phyloP scores from a whole-genome alignment of 2,329 filamentous ascomycete species.

The Aureobasidium leucospermi region DNA sequence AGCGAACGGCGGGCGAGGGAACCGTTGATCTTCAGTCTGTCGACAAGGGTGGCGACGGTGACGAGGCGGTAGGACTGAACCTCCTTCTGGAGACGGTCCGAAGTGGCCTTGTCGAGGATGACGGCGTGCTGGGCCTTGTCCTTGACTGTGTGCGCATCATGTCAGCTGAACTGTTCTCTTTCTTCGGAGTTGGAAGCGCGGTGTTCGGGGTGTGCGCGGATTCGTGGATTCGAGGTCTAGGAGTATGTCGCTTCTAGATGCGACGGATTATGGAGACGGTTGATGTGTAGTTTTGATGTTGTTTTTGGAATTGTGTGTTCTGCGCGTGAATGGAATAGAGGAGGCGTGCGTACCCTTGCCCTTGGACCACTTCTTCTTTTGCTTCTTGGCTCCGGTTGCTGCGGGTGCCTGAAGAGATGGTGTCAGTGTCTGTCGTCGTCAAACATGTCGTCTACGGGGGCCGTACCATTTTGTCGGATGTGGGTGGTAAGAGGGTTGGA shows the following conservation, averaged over 20 bases:
- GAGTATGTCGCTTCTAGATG: background rate
- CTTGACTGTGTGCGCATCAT: constrained; percentile 67
- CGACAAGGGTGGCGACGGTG: constrained; percentile 96
- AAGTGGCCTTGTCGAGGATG: constrained; percentile 94
- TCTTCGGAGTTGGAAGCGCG: background rate
- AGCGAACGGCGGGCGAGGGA: constrained; percentile 87
- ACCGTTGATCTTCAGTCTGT: constrained; percentile 99
- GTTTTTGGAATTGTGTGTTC: background rate
- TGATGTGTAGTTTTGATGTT: background rate
- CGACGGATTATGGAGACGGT: constrained; percentile 11
- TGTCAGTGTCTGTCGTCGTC: constrained; percentile 4
- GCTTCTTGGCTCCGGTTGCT: constrained; percentile 66
- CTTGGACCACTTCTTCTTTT: constrained; percentile 76
- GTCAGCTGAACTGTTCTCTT: constrained; percentile 17
- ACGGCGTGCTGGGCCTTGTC: constrained; percentile 99
- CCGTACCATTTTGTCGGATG: constrained; percentile 38
- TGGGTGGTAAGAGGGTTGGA: constrained; percentile 16
- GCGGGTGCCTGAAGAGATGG: constrained; percentile 38
- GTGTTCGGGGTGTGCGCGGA: constrained; percentile 10
- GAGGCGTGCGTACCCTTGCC: constrained; percentile 30
- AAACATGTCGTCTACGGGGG: background rate
- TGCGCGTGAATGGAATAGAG: constrained; percentile 11
- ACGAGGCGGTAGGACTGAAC: constrained; percentile 99
- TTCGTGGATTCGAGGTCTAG: background rate
- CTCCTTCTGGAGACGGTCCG: constrained; percentile 99